Conservation (phyloP, 2,329 filamentous ascomycete species). For the Alternaria sp. region DNA sequence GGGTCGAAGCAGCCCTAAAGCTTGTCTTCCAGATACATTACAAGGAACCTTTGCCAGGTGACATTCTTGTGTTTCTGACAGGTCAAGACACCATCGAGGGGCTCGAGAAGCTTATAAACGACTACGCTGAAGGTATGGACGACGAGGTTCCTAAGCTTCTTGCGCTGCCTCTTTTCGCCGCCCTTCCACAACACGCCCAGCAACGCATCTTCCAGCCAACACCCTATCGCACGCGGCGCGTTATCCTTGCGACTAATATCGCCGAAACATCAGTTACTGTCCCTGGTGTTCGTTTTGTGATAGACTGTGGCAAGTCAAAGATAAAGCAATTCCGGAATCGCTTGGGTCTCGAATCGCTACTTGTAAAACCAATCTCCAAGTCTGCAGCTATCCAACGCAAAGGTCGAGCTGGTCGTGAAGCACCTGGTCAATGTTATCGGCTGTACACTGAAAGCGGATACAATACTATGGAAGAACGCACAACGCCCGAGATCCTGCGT, state of each 20-base stretch:
- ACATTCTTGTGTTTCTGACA: slow-evolving; percentile 89
- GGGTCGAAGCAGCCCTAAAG: slow-evolving; percentile 82
- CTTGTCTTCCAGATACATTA: slow-evolving; percentile 86
- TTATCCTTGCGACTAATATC: slow-evolving; percentile 95
- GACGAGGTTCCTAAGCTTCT: slow-evolving; percentile 75
- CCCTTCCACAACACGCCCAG: slow-evolving; percentile 85
- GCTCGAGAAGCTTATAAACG: slow-evolving; percentile 80
- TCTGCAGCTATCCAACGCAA: slow-evolving; percentile 92
- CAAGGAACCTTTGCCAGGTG: slow-evolving; percentile 89
- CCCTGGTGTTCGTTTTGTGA: slow-evolving; percentile 86
- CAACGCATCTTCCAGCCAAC: slow-evolving; percentile 84
- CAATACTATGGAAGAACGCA: slow-evolving; percentile 72
- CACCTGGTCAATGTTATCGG: slow-evolving; percentile 85
- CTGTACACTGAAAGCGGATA: slow-evolving; percentile 86
- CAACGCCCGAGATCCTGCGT: slow-evolving; percentile 87
- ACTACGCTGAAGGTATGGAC: slow-evolving; percentile 76
- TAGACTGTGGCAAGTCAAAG: slow-evolving; percentile 94
- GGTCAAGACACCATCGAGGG: slow-evolving; percentile 93
- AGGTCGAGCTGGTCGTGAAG: slow-evolving; percentile 92
- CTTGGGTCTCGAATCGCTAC: slow-evolving; percentile 86
- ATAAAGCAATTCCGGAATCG: slow-evolving; percentile 87
- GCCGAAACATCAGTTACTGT: slow-evolving; percentile 99
- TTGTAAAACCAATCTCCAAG: slow-evolving; percentile 89
- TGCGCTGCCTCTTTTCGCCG: slow-evolving; percentile 86
- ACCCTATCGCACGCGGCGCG: slow-evolving; percentile 78